These are phyloP conservation scores for Blepharisma stoltei DNA, from an alignment of 73 alveolate species.

Conservation along the genomic window DNA sequence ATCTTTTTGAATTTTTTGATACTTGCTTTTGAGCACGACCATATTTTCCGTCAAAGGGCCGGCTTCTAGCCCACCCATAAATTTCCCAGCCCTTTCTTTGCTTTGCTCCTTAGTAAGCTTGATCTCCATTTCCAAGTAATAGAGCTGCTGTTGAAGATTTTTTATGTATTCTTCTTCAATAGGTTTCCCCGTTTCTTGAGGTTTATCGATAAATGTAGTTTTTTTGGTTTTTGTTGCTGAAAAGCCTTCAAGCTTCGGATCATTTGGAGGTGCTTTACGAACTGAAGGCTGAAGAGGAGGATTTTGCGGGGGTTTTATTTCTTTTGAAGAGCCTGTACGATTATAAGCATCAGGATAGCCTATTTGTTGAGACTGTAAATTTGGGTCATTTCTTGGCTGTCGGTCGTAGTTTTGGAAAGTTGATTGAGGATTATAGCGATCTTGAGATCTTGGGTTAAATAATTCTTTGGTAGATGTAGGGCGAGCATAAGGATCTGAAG, in stretches of 20 bases:
- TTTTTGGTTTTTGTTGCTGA: neutral
- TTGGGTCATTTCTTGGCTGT: no score
- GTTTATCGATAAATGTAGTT: neutral
- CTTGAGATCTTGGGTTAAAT: no score
- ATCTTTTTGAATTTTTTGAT: constrained; percentile 15
- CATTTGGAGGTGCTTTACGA: constrained; percentile 2
- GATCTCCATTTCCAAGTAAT: constrained; percentile 8
- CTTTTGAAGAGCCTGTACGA: no score
- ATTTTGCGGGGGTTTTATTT: no score
- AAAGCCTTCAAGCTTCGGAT: constrained; percentile 18
- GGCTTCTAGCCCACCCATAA: constrained; percentile 27
- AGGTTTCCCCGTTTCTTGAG: neutral
- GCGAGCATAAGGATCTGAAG: no score
- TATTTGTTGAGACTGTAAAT: no score
- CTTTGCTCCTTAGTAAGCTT: constrained; percentile 6
- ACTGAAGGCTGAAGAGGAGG: neutral
- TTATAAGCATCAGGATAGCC: no score
- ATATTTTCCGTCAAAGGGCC: constrained; percentile 22
- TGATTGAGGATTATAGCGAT: no score
- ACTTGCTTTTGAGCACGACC: constrained; percentile 6
- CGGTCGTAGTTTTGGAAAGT: no score
- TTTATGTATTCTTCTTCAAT: constrained; percentile 6
- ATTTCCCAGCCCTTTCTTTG: neutral
- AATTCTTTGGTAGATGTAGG: no score
- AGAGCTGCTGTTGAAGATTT: constrained; percentile 30